phyloP scores from a whole-genome alignment of 306 rosid genomes.

The Castanea crenata region DNA sequence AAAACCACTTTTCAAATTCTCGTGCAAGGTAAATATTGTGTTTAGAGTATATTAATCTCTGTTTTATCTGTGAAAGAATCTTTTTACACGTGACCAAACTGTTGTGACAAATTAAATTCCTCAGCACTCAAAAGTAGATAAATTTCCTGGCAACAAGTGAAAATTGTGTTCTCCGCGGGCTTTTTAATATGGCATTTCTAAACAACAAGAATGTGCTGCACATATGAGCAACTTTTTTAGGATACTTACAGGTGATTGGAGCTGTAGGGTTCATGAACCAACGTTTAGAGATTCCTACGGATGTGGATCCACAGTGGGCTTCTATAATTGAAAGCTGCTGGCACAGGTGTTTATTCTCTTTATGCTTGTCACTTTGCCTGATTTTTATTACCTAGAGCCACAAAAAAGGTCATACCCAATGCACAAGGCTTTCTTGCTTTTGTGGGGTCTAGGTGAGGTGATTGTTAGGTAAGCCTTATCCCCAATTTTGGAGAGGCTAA shows the following conservation, averaged over 20 bases:
- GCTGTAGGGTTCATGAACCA: conserved; percentile 99
- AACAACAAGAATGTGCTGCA: conserved; percentile 7
- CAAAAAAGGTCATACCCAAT: no score
- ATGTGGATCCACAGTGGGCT: conserved; percentile 82
- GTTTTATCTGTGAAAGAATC: background rate
- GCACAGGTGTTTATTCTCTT: conserved; percentile 53
- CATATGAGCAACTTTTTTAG: conserved; percentile 49
- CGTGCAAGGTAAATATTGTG: background rate
- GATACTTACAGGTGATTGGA: conserved; percentile 85
- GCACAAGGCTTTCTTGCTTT: no score
- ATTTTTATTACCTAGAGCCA: conserved; percentile 1
- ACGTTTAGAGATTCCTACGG: conserved; percentile 85
- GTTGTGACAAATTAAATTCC: conserved; percentile 5
- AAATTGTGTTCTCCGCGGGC: background rate
- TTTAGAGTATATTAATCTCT: background rate
- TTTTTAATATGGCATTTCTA: background rate
- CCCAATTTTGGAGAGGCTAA: no score
- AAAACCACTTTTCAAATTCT: background rate
- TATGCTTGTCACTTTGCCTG: conserved; percentile 4
- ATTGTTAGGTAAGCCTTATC: no score
- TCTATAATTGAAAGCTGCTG: conserved; percentile 94
- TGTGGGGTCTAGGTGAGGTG: no score
- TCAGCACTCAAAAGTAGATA: conserved; percentile 3
- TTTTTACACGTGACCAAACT: background rate
- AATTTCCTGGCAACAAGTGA: background rate